These are phyloP conservation scores for Gonapodya sp. DNA, from an alignment of 192 early-diverging fungal genomes.

Conservation along the genomic window DNA sequence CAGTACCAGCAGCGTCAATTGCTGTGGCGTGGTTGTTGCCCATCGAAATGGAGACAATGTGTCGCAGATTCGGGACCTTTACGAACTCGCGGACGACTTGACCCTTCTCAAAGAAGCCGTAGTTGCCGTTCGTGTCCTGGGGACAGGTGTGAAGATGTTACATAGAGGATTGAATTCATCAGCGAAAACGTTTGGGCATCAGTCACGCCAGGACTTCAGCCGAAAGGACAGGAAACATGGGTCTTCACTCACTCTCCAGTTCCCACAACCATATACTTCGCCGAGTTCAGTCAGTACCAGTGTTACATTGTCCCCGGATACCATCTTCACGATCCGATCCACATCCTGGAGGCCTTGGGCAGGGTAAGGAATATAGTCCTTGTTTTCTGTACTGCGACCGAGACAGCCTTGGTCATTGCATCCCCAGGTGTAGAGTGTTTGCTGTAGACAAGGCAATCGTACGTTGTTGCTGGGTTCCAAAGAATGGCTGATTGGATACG, in stretches of 20 bases:
- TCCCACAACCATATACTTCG: constrained; percentile 18
- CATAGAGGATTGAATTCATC: constrained; percentile 9
- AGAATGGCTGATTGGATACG: background rate
- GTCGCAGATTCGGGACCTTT: constrained; percentile 45
- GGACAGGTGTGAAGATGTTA: background rate
- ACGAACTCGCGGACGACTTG: constrained; percentile 52
- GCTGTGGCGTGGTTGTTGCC: constrained; percentile 83
- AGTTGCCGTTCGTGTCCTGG: constrained; percentile 70
- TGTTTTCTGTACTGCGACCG: constrained; percentile 31
- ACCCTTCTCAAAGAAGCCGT: constrained; percentile 65
- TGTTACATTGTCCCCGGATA: constrained; percentile 75
- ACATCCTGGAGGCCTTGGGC: constrained; percentile 66
- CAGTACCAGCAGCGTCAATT: constrained; percentile 54
- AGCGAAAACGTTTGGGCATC: background rate
- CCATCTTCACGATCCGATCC: constrained; percentile 54
- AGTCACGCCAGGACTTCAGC: background rate
- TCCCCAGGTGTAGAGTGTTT: constrained; percentile 77
- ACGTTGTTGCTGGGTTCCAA: background rate
- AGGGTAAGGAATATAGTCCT: background rate
- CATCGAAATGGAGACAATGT: constrained; percentile 64
- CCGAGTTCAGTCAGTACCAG: constrained; percentile 71
- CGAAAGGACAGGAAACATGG: no score
- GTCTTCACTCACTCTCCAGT: constrained; percentile 18
- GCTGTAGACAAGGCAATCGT: background rate
- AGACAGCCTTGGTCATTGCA: constrained; percentile 89